Conservation (phyloP, 2,329 filamentous ascomycete species). For the Beauveria sp. region DNA sequence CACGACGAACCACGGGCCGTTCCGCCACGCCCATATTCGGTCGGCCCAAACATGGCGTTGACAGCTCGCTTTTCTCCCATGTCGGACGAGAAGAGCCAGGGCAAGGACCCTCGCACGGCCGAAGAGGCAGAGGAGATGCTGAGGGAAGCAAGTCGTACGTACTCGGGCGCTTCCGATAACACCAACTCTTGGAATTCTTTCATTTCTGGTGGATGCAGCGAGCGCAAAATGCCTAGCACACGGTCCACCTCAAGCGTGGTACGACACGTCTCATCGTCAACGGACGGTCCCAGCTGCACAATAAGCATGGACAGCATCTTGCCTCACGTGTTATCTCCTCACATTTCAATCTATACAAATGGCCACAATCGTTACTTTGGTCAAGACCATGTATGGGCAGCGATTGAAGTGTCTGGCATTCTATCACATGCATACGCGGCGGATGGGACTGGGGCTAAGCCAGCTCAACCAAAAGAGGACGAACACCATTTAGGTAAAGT, state of each 20-base stretch:
- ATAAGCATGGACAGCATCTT: conserved; percentile 7
- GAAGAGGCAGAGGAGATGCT: conserved; percentile 3
- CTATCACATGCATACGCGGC: conserved; percentile 12
- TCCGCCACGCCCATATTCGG: neutral
- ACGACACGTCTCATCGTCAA: neutral
- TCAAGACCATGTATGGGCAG: conserved; percentile 13
- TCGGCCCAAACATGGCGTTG: neutral
- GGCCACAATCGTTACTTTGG: conserved; percentile 10
- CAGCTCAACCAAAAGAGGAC: neutral
- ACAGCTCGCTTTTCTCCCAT: neutral
- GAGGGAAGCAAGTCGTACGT: conserved; percentile 7
- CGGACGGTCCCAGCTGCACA: neutral
- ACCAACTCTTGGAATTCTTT: conserved; percentile 11
- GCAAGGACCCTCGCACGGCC: neutral
- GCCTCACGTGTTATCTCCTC: conserved; percentile 13
- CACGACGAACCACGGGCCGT: neutral
- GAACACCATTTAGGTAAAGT: conserved; percentile 8
- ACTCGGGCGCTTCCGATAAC: neutral
- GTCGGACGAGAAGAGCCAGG: neutral
- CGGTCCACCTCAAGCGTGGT: neutral
- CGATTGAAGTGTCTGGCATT: conserved; percentile 15
- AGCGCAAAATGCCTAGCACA: neutral
- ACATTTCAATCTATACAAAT: conserved; percentile 11
- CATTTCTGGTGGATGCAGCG: neutral
- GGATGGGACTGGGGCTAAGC: conserved; percentile 1